Evolutionary conservation across 371 early-diverging fungal genomes (phyloP), one percentile per base, ranked within the genome.

Genomic region (Syncephalastrum sp.): DNA sequence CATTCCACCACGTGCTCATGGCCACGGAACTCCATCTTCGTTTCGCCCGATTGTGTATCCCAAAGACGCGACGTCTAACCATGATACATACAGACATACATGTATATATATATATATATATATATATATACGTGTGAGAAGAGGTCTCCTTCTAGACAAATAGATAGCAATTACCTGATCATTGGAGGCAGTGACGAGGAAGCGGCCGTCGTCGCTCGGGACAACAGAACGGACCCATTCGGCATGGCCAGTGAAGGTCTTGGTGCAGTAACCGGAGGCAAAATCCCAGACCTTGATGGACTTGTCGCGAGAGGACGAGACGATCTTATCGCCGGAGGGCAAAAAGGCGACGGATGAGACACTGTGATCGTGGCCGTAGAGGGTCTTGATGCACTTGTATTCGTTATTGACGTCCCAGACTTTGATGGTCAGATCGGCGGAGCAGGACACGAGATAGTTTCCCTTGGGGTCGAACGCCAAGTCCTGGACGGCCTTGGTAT

Each of bases 1-100:
- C 88, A 89, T 65, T 97, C 97, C 15, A 97, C 89, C n/a, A 96
- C 96, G 65, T 97, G 94, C 14, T 91, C 93, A 67, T 96, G 97
- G 14, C 94, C 96, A 50, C 90, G 81, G 61, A 94, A 70, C 49
- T 92, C 91, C 59, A 70, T 72, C 62, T 87, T 88, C 56, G 84
- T 82, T 50, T 91, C 91, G 41, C 93, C 92, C n/a, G 88, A 74
- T 7, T 73, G 53, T 0, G 79, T 61, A 61, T 93, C 91, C 93
- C 92, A 94, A 14, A 94, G 61, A 16, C 90, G 82, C 7, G 93
- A 78, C n/a, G 89, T 89, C 91, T 92, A 65, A 25, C 21, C 25
- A 8, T 42, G 19, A 44, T 38, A 53, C n/a, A 15, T 45, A 19
- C 1, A 49, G 10, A 33, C 5, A 19, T 38, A 15, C 13, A 43